Evolutionary conservation across 2,329 filamentous ascomycete species (phyloP).

Genomic region (Nemania serpens): DNA sequence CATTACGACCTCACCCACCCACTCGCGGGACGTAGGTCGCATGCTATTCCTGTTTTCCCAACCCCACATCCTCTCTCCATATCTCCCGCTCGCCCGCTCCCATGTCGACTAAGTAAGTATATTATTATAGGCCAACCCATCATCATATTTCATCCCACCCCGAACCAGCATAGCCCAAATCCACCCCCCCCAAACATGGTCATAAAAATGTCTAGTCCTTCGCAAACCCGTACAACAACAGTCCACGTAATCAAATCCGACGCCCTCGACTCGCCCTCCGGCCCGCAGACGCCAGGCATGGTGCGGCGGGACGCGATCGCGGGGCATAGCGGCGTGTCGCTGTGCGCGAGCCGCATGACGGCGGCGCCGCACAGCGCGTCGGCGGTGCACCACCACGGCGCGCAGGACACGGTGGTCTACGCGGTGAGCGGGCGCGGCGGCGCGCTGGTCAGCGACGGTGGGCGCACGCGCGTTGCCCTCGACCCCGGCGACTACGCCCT

Average conservation of each 20-base stretch:
- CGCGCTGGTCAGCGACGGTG: conserved; percentile 54
- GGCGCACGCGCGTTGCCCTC: conserved; percentile 52
- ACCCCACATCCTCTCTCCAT: too few relatives aligned
- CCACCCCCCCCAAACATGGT: too few relatives aligned
- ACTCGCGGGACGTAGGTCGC: too few relatives aligned
- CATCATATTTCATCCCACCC: too few relatives aligned
- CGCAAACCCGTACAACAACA: neutral
- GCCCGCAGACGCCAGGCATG: conserved; percentile 59
- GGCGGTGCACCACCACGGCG: conserved; percentile 58
- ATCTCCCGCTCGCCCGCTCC: too few relatives aligned
- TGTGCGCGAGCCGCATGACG: conserved; percentile 55
- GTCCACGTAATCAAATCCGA: conserved; percentile 45
- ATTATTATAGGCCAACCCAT: too few relatives aligned
- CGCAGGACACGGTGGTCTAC: conserved; percentile 59
- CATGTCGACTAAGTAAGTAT: too few relatives aligned
- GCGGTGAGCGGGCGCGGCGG: conserved; percentile 53
- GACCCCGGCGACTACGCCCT: conserved; percentile 57
- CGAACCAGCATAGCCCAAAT: too few relatives aligned
- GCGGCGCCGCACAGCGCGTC: conserved; percentile 53
- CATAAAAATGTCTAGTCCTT: too few relatives aligned
- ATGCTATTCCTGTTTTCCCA: too few relatives aligned
- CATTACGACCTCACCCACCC: too few relatives aligned
- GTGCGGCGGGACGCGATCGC: conserved; percentile 52
- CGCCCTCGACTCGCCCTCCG: conserved; percentile 43
- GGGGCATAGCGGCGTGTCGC: conserved; percentile 48